Conservation (phyloP, 768 basidiomycete genomes). For the Gautieria morchelliformis region DNA sequence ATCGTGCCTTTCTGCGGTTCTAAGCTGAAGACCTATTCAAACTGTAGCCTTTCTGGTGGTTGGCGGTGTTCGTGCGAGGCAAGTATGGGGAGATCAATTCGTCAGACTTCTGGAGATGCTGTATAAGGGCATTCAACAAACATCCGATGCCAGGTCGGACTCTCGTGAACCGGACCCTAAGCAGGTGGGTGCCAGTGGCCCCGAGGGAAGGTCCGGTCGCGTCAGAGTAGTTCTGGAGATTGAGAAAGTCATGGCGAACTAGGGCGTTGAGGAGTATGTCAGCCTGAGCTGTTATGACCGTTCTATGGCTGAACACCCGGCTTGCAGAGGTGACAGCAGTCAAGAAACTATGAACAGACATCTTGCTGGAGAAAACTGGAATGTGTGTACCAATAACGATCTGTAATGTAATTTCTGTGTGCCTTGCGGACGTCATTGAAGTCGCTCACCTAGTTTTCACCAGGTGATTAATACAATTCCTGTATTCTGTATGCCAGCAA, state of each 20-base stretch:
- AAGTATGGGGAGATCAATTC: slow-evolving; percentile 74
- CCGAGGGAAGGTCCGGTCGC: slow-evolving; percentile 56
- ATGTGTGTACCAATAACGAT: too few species aligned
- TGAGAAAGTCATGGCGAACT: slow-evolving; percentile 29
- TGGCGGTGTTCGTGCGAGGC: slow-evolving; percentile 47
- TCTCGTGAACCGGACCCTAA: slow-evolving; percentile 6
- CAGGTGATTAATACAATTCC: too few species aligned
- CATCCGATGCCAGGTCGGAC: slow-evolving; percentile 15
- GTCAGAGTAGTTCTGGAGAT: slow-evolving; percentile 56
- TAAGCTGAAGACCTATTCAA: not conserved
- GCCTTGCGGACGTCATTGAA: too few species aligned
- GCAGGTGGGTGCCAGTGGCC: slow-evolving; percentile 48
- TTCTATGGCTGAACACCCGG: too few species aligned
- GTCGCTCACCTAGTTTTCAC: too few species aligned
- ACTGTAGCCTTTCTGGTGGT: slow-evolving; percentile 59
- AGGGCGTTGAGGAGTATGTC: not conserved
- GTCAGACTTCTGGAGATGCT: slow-evolving; percentile 59
- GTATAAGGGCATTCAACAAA: slow-evolving; percentile 44
- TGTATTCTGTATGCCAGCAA: too few species aligned
- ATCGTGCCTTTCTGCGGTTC: slow-evolving; percentile 7
- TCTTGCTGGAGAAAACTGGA: too few species aligned
- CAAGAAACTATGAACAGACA: too few species aligned
- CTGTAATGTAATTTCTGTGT: too few species aligned
- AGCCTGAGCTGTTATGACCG: too few species aligned
- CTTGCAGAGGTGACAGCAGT: too few species aligned